phyloP scores from a whole-genome alignment of 306 rosid genomes.

The Prunus armeniaca region DNA sequence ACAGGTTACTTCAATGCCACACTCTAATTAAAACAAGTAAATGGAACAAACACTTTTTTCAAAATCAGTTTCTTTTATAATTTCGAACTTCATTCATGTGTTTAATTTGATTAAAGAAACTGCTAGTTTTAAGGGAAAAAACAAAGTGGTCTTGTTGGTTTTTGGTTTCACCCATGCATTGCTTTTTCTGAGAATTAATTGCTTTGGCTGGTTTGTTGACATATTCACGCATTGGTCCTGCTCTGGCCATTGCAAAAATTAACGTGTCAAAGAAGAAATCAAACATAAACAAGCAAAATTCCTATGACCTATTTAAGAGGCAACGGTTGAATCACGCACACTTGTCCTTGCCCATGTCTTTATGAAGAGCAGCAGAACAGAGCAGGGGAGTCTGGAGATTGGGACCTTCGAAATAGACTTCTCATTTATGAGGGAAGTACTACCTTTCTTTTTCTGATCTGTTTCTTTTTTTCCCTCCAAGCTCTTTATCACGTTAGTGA shows the following conservation, averaged over 20 bases:
- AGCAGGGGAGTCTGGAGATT: not conserved
- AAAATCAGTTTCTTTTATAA: not conserved
- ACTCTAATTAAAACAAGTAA: conserved; percentile 28
- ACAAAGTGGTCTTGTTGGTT: not conserved
- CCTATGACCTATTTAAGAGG: conserved; percentile 50
- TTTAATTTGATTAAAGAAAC: no score
- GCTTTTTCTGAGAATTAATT: not conserved
- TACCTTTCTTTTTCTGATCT: not conserved
- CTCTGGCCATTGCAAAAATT: not conserved
- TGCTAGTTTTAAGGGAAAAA: no score
- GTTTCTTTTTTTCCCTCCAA: not conserved
- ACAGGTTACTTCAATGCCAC: no score
- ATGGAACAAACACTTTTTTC: conserved; percentile 4
- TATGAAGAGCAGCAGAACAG: not conserved
- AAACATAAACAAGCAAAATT: conserved; percentile 17
- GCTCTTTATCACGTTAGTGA: not conserved
- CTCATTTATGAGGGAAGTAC: not conserved
- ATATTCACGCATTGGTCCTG: not conserved
- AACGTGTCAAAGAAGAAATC: not conserved
- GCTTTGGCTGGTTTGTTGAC: not conserved
- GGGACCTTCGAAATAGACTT: not conserved
- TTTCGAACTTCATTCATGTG: not conserved
- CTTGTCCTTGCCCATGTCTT: conserved; percentile 15
- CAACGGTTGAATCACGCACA: conserved; percentile 47
- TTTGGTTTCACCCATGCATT: not conserved